These are phyloP conservation scores for Pyrus bretschneideri DNA, from an alignment of 306 rosid species.

Conservation along the genomic window DNA sequence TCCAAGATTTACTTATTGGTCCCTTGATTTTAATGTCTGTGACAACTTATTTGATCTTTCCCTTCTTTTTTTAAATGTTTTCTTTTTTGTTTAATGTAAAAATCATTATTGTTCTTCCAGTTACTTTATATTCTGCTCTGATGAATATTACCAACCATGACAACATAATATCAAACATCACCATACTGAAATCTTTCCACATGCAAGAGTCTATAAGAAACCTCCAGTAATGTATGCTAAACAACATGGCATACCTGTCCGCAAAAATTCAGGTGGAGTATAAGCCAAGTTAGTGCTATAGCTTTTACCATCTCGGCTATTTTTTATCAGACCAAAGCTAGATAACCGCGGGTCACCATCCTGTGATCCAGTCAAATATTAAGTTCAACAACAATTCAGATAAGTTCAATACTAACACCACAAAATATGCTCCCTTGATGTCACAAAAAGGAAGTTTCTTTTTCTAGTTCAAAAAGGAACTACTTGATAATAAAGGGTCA, in stretches of 20 bases:
- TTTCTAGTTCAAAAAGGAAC: background rate
- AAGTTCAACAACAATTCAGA: background rate
- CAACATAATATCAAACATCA: background rate
- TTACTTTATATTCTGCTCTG: background rate
- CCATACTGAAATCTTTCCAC: background rate
- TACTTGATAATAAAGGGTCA: background rate
- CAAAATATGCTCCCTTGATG: background rate
- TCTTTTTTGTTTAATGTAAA: background rate
- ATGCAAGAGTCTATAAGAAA: background rate
- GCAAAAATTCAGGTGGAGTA: conserved; percentile 87
- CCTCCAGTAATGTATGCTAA: background rate
- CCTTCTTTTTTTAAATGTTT: too few relatives aligned
- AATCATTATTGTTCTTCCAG: background rate
- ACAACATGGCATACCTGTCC: conserved; percentile 47
- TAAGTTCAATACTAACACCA: conserved; percentile 7
- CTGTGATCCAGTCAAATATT: conserved; percentile 28
- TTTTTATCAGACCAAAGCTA: conserved; percentile 89
- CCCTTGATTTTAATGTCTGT: background rate
- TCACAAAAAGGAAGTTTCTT: background rate
- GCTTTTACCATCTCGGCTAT: conserved; percentile 92
- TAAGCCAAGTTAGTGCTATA: conserved; percentile 86
- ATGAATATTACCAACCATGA: background rate
- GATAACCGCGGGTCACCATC: conserved; percentile 87
- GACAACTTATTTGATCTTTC: background rate
- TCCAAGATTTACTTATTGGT: background rate